Evolutionary conservation across 148 eudicot species (phyloP).

Genomic region (Fagopyrum tataricum): DNA sequence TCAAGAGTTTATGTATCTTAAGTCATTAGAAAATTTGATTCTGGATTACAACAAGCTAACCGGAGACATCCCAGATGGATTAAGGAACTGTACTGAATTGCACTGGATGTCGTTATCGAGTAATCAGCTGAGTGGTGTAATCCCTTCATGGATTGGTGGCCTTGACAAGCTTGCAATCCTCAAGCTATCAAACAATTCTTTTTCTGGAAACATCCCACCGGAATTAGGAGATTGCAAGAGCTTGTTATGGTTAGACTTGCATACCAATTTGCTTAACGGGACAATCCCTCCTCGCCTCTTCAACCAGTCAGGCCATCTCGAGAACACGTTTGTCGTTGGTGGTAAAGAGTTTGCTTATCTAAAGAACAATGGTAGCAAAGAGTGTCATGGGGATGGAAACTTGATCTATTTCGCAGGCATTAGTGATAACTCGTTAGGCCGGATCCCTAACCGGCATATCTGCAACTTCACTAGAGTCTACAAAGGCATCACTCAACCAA

Average conservation of each 20-base stretch:
- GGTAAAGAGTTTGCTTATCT: conserved; percentile 66
- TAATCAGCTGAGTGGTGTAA: conserved; percentile 52
- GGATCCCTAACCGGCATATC: conserved; percentile 50
- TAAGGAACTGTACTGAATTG: conserved; percentile 61
- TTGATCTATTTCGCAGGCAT: conserved; percentile 82
- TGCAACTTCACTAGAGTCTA: conserved; percentile 72
- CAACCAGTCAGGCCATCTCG: conserved; percentile 72
- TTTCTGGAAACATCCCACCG: conserved; percentile 58
- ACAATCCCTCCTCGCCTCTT: conserved; percentile 53
- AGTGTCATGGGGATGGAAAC: conserved; percentile 85
- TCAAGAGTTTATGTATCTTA: conserved; percentile 46
- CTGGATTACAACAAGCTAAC: conserved; percentile 71
- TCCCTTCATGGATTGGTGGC: conserved; percentile 69
- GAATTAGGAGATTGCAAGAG: conserved; percentile 84
- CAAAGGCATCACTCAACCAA: conserved; percentile 53
- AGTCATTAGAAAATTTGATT: conserved; percentile 63
- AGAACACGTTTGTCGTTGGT: conserved; percentile 47
- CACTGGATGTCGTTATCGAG: conserved; percentile 82
- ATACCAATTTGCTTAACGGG: conserved; percentile 59
- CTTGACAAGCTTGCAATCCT: conserved; percentile 60
- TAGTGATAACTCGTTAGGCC: conserved; percentile 36
- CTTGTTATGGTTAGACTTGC: conserved; percentile 82
- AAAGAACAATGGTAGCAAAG: conserved; percentile 65
- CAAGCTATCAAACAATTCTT: conserved; percentile 73
- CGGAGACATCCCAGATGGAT: conserved; percentile 58